Percentiles rank a stretch among this genome's conserved stretches.
Evolutionary conservation across 2,329 filamentous ascomycete species (phyloP).

Genomic region (Diaporthe batatas): DNA sequence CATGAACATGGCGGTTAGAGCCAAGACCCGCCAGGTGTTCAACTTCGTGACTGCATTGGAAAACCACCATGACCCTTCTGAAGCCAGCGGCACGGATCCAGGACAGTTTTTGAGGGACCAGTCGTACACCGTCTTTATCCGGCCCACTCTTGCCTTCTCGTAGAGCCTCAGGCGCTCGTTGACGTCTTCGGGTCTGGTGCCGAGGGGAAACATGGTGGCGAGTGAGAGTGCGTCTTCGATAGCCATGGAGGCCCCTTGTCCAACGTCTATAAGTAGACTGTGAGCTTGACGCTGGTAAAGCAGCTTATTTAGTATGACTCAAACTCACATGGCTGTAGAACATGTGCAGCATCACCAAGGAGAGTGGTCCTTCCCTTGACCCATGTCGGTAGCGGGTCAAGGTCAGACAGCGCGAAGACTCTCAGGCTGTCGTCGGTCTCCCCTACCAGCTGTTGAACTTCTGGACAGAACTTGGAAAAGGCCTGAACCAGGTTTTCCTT

Average conservation of each 20-base stretch:
- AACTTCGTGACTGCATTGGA: constrained; percentile 20
- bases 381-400: constrained; percentile 8
- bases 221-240: constrained; percentile 8
- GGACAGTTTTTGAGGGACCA: neutral
- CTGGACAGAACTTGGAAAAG: neutral
- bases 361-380: neutral
- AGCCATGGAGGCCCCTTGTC: constrained; percentile 11
- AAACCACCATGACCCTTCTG: constrained; percentile 20
- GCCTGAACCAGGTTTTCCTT: constrained; percentile 20
- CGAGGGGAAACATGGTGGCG: constrained; percentile 15
- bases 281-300: neutral
- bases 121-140: neutral
- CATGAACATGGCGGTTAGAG: constrained; percentile 19
- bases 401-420: neutral
- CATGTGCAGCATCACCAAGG: constrained; percentile 15
- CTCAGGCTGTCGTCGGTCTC: neutral
- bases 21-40: constrained; percentile 18
- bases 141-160: neutral
- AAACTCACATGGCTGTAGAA: constrained; percentile 1
- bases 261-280: neutral
- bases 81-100: neutral
- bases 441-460: neutral
- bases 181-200: constrained; percentile 16
- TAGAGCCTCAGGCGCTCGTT: neutral
- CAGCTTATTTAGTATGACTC: fast-evolving